Base-by-base conservation (phyloP, 2,329 filamentous ascomycete genomes). In the Hymenoscyphus repandus region DNA sequence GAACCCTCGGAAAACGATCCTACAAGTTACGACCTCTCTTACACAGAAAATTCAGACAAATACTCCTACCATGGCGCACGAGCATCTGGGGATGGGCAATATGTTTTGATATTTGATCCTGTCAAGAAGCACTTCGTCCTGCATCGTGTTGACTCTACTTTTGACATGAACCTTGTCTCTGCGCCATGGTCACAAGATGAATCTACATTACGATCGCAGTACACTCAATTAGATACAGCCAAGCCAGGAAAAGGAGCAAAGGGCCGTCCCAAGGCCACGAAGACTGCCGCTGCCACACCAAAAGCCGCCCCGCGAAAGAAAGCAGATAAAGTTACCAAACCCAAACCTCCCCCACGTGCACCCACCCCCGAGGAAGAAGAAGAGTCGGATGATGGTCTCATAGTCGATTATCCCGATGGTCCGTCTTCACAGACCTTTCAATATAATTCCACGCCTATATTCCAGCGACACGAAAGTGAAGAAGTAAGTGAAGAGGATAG, bases 101-200 rank as follows among this genome's bases (percentile, higher is more conserved):
- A 80, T 62, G 78, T 84, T 34, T 77, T 95, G 46, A 79, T 92
- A 51, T 93, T 92, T 64, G 88, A 95, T 67, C 76, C 85, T 7
- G 73, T 76, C 15, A 82, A 81, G 47, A 82, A 92, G 63, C 85
- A 79, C 50, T 93, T 93, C 58, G 82, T 93, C 27, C 77, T 96
- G 49, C 90, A 96, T 71, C 83, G 82, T 46, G 74, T 96, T 49
- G 82, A 89, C 64, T 86, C 84, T n/a, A 83, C 84, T 36, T 86
- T 95, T 69, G 85, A 89, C 63, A 91, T 96, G 85, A 96, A 96
- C 68, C 71, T 96, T 48, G 82, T 80, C 47, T 81, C 78, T 49
- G 82, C 82, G 12, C 88, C 86, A 2, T 79, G 76, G 57, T 84
- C 85, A 61, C 72, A 75, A 48, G 80, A 88, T 58, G 69, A 76